Percentiles rank a stretch among this genome's conserved stretches.
phyloP scores from a whole-genome alignment of 164 flowering plant species.

The Vitis cinerea region DNA sequence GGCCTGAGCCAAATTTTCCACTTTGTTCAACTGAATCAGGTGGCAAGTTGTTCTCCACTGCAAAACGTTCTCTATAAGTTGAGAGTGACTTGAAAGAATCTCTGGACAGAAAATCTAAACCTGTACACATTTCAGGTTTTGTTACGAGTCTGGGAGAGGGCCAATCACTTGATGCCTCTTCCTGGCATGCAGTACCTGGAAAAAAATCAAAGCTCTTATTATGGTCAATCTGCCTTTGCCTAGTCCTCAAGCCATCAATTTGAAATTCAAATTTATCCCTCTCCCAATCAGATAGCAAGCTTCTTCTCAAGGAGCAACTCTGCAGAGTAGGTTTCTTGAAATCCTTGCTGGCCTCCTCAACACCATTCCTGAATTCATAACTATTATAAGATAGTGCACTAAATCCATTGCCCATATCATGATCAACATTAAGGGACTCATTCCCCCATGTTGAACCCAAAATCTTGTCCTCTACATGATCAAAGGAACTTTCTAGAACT shows the following conservation, averaged over 20 bases:
- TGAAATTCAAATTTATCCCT: conserved; percentile 25
- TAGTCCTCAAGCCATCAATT: conserved; percentile 23
- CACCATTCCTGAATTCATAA: conserved; percentile 19
- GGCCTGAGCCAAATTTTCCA: conserved; percentile 12
- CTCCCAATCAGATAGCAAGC: conserved; percentile 17
- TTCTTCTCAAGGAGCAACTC: conserved; percentile 35
- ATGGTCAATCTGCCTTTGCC: conserved; percentile 18
- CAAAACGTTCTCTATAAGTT: conserved; percentile 13
- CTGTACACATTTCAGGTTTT: conserved; percentile 14
- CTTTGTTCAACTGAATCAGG: conserved; percentile 16
- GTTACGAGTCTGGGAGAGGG: conserved; percentile 11
- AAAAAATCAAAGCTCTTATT: conserved; percentile 20
- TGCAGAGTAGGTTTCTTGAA: conserved; percentile 29
- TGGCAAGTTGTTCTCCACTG: conserved; percentile 20
- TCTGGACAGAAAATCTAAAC: conserved; percentile 18
- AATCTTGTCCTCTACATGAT: conserved; percentile 6
- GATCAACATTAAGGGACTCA: conserved; percentile 20
- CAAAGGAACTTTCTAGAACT: conserved; percentile 20
- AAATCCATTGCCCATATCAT: conserved; percentile 15
- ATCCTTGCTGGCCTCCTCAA: conserved; percentile 10
- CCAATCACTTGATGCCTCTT: conserved; percentile 18
- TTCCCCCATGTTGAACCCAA: conserved; percentile 22
- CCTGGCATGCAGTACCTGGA: conserved; percentile 15
- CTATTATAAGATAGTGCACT: conserved; percentile 9
- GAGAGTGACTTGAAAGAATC: conserved; percentile 18